A percentile compares a stretch with the other conserved stretches of the same genome.
Conservation (phyloP, 306 rosid genomes). For the Begonia fuchsioides region DNA sequence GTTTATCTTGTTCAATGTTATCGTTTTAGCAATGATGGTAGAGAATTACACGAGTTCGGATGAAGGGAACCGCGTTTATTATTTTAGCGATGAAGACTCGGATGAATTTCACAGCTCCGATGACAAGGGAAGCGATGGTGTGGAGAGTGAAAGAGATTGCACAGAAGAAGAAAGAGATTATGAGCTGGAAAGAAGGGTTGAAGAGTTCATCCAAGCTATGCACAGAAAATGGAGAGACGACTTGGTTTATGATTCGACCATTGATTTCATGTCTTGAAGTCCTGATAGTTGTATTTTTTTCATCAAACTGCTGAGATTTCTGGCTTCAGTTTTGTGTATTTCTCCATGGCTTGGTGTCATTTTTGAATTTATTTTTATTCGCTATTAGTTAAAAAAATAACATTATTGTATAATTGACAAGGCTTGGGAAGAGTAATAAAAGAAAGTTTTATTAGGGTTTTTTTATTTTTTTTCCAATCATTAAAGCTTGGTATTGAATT, state of each 20-base stretch:
- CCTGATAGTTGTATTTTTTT: too few species aligned
- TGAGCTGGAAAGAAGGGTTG: slow-evolving; percentile 15
- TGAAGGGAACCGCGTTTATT: background rate
- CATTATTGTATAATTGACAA: too few species aligned
- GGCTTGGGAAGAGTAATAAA: too few species aligned
- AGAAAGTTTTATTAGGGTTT: too few species aligned
- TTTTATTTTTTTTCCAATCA: too few species aligned
- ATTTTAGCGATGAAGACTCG: background rate
- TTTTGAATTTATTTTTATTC: too few species aligned
- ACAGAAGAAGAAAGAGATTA: slow-evolving; percentile 7
- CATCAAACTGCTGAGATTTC: too few species aligned
- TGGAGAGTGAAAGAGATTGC: background rate
- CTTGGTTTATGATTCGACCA: slow-evolving; percentile 1
- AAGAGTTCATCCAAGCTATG: slow-evolving; percentile 22
- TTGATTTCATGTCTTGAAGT: too few species aligned
- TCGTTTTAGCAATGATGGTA: slow-evolving; percentile 6
- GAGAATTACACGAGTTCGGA: slow-evolving; percentile 9
- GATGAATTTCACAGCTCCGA: slow-evolving; percentile 1
- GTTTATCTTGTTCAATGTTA: slow-evolving; percentile 14
- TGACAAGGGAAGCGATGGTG: background rate
- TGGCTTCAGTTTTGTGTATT: too few species aligned
- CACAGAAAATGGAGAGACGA: slow-evolving; percentile 23
- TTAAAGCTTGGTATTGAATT: too few species aligned
- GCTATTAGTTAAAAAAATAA: too few species aligned
- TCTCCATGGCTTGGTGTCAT: too few species aligned